Conservation (phyloP, 257 asterid genomes). For the Nicotiana benthamiana region DNA sequence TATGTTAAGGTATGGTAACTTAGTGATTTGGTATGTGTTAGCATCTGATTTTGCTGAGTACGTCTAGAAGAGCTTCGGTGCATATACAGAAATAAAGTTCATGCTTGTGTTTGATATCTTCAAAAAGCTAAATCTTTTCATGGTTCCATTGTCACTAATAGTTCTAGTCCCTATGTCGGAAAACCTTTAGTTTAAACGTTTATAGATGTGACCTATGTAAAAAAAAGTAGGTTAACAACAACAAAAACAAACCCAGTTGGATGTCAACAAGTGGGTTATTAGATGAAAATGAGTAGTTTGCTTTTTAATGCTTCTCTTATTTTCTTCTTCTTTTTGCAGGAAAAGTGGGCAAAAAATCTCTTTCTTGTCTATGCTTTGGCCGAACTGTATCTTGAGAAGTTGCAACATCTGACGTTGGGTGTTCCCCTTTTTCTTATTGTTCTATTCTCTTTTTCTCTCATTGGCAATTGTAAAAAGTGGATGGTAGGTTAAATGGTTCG, state of each 20-base stretch:
- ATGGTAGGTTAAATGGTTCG: not conserved
- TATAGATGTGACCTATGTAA: not conserved
- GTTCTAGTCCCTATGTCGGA: not conserved
- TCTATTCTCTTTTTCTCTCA: not conserved
- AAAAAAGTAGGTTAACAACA: not conserved
- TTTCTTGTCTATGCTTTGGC: conserved; percentile 26
- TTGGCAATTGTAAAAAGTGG: conserved; percentile 11
- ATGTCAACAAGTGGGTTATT: not conserved
- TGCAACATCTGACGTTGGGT: not conserved
- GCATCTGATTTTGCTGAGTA: not conserved
- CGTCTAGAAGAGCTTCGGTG: not conserved
- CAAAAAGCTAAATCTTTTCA: not conserved
- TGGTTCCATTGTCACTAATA: not conserved
- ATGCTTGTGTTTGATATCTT: not conserved
- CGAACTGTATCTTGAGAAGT: conserved; percentile 21
- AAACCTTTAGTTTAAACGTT: not conserved
- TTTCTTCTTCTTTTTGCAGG: not conserved
- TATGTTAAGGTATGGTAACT: conserved; percentile 26
- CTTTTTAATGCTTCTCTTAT: not conserved
- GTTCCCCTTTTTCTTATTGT: too few relatives aligned
- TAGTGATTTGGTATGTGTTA: not conserved
- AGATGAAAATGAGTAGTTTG: not conserved
- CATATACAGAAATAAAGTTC: not conserved
- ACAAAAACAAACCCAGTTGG: too few relatives aligned
- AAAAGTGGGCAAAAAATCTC: conserved; percentile 32